Conservation (phyloP, 148 eudicot genomes). For the Heliosperma pusillum region DNA sequence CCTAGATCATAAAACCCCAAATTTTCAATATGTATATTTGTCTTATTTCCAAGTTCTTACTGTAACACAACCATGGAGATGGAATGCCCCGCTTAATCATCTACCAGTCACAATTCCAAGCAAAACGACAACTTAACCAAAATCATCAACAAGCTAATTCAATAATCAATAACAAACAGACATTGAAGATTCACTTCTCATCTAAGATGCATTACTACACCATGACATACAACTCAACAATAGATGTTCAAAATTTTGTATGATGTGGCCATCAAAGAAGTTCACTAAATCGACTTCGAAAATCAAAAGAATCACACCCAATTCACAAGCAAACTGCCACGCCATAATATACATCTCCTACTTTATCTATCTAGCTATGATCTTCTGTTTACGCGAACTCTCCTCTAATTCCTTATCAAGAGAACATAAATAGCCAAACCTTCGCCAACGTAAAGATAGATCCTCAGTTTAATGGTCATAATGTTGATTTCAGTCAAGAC, state of each 20-base stretch:
- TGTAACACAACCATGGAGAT: neutral
- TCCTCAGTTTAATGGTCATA: no score
- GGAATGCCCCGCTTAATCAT: neutral
- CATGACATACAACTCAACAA: neutral
- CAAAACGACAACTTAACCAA: neutral
- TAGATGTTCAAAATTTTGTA: neutral
- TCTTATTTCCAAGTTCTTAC: neutral
- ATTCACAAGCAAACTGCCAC: no score
- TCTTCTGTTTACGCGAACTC: neutral
- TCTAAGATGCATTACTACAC: neutral
- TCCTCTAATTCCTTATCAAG: neutral
- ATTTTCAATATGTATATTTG: neutral
- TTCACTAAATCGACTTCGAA: neutral
- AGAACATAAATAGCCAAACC: neutral
- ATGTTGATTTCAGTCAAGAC: no score
- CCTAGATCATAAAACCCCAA: conserved; percentile 1
- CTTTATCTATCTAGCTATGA: neutral
- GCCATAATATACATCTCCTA: neutral
- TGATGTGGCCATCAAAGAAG: neutral
- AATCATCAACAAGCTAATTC: neutral
- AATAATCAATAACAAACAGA: neutral
- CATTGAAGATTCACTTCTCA: neutral
- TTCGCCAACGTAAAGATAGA: neutral
- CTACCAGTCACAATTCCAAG: neutral
- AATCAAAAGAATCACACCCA: no score